Percentiles rank a stretch among this genome's conserved stretches.
Conservation (phyloP, 345 rosid genomes). For the Geranium brycei region DNA sequence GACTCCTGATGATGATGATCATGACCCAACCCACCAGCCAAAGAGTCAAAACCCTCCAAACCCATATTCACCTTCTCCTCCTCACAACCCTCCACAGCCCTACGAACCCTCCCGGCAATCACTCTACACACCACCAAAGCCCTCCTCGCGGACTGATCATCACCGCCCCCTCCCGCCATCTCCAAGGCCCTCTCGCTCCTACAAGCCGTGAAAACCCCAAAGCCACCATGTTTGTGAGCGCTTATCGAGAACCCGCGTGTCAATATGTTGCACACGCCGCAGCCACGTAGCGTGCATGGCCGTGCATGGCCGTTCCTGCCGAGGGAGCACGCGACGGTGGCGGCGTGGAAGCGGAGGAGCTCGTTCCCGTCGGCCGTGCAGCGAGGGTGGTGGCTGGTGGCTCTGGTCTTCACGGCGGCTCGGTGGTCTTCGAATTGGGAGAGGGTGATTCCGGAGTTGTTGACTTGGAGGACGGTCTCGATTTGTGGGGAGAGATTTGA, state of each 20-base stretch:
- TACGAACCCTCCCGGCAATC: conserved; percentile 55
- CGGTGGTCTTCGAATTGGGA: conserved; percentile 53
- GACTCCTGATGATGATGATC: background rate
- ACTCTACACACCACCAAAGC: conserved; percentile 60
- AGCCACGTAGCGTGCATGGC: conserved; percentile 29
- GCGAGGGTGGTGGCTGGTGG: conserved; percentile 52
- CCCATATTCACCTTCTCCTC: conserved; percentile 14
- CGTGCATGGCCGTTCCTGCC: conserved; percentile 26
- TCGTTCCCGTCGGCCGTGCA: conserved; percentile 72
- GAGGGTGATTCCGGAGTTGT: conserved; percentile 35
- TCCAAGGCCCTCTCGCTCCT: conserved; percentile 37
- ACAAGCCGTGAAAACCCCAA: conserved; percentile 44
- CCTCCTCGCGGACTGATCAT: conserved; percentile 8
- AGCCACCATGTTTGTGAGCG: conserved; percentile 13
- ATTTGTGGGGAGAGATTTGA: conserved; percentile 13
- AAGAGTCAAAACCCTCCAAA: conserved; percentile 47
- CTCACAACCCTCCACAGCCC: conserved; percentile 27
- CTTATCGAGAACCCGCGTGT: conserved; percentile 34
- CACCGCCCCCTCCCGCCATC: conserved; percentile 5
- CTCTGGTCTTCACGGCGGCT: conserved; percentile 41
- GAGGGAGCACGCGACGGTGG: conserved; percentile 36
- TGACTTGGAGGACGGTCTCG: conserved; percentile 37
- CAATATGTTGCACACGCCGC: conserved; percentile 45
- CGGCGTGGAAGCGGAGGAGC: conserved; percentile 50
- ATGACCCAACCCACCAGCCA: conserved; percentile 37